phyloP scores from a whole-genome alignment of 805 yeast species.

The Candida orba region DNA sequence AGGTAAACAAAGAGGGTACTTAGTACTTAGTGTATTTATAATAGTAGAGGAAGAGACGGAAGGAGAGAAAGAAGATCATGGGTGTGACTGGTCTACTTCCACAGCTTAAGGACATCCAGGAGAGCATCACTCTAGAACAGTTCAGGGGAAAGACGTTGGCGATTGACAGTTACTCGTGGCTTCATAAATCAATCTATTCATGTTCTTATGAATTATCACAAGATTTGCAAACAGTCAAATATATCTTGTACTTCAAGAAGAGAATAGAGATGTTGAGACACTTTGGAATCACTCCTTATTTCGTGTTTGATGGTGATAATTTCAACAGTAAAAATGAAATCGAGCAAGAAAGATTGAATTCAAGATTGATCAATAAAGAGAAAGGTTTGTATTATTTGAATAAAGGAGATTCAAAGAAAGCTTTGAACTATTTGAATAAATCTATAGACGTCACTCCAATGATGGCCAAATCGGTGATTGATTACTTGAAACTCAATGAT shows the following conservation, averaged over 20 bases:
- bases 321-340: slow-evolving; percentile 74
- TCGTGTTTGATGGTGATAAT: slow-evolving; percentile 91
- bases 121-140: slow-evolving; percentile 45
- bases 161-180: slow-evolving; percentile 96
- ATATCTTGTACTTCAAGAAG: slow-evolving; percentile 61
- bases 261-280: slow-evolving; percentile 55
- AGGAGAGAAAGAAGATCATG: slow-evolving; percentile 35
- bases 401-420: slow-evolving; percentile 50
- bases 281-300: slow-evolving; percentile 70
- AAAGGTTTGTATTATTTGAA: slow-evolving; percentile 46
- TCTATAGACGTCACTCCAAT: slow-evolving; percentile 83
- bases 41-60: too few relatives aligned
- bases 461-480: slow-evolving; percentile 84
- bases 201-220: slow-evolving; percentile 80
- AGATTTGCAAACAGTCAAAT: slow-evolving; percentile 63
- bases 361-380: slow-evolving; percentile 49
- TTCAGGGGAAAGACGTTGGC: slow-evolving; percentile 76
- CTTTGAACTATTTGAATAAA: slow-evolving; percentile 64
- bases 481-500: slow-evolving; percentile 47
- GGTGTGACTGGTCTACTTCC: slow-evolving; percentile 82
- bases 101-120: slow-evolving; percentile 68
- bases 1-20: slow-evolving; percentile 4
- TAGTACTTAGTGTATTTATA: too few relatives aligned
- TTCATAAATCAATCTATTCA: slow-evolving; percentile 75
- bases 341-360: slow-evolving; percentile 52